phyloP scores from a whole-genome alignment of 2,329 filamentous ascomycete genomes.

The Talaromyces funiculosus region DNA sequence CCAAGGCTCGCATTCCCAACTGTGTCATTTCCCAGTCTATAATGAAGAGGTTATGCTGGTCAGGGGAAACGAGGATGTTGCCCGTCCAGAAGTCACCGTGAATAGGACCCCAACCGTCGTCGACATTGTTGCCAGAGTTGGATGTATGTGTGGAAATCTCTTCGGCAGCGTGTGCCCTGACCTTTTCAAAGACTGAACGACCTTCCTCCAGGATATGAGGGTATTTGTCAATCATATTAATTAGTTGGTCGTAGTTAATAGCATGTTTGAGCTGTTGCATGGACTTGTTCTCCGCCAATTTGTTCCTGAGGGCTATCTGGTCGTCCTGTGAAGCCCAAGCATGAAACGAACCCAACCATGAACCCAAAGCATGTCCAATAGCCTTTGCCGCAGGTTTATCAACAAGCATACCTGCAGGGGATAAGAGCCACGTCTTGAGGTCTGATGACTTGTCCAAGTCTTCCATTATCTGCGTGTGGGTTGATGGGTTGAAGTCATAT shows the following conservation, averaged over 20 bases:
- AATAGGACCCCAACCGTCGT: conserved; percentile 5
- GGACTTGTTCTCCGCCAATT: neutral
- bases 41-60: neutral
- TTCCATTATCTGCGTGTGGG: conserved; percentile 11
- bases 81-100: conserved; percentile 14
- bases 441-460: conserved; percentile 3
- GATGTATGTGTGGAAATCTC: neutral
- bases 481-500: neutral
- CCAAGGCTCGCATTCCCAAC: conserved; percentile 6
- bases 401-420: neutral
- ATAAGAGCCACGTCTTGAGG: conserved; percentile 10
- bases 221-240: neutral
- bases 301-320: neutral
- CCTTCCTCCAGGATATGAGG: conserved; percentile 3
- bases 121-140: neutral
- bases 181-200: conserved; percentile 6
- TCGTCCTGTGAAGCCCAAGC: neutral
- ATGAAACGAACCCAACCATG: conserved; percentile 8
- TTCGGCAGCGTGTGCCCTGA: neutral
- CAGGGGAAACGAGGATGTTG: conserved; percentile 2
- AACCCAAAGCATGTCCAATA: conserved; percentile 8
- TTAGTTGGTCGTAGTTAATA: conserved; percentile 7
- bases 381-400: neutral
- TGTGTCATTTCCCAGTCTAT: conserved; percentile 12
- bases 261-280: conserved; percentile 12